These are phyloP conservation scores for Artomyces pyxidatus DNA, from an alignment of 768 basidiomycete species.

Conservation along the genomic window DNA sequence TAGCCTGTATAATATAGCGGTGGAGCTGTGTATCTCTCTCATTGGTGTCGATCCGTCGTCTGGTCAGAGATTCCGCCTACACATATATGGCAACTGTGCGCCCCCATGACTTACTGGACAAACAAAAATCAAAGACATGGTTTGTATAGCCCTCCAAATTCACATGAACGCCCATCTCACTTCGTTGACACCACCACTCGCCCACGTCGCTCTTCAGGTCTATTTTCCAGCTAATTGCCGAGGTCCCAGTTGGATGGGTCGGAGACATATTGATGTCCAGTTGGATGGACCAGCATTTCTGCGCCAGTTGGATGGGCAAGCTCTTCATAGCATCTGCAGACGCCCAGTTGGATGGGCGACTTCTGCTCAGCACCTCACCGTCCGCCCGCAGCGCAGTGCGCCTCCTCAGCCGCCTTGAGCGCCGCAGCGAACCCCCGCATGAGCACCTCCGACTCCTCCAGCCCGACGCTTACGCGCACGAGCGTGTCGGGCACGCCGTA, in stretches of 20 bases:
- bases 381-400: neutral
- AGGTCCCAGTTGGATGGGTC: constrained; percentile 14
- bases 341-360: neutral
- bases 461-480: constrained; percentile 85
- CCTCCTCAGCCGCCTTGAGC: constrained; percentile 61
- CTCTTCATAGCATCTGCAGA: neutral
- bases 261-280: constrained; percentile 3
- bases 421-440: constrained; percentile 54
- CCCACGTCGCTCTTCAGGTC: no score
- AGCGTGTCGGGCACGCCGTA: constrained; percentile 81
- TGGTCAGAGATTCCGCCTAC: no score
- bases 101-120: no score
- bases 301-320: neutral
- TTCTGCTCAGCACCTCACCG: no score
- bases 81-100: no score
- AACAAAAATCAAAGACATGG: no score
- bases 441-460: constrained; percentile 63
- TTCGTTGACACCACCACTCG: no score
- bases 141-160: no score
- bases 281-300: constrained; percentile 11
- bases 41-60: no score
- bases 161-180: no score
- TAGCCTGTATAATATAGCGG: no score
- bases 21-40: no score
- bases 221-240: neutral